These are phyloP conservation scores for Ceratobasidium sp. DNA, from an alignment of 1,284 basidiomycete species.

Conservation along the genomic window DNA sequence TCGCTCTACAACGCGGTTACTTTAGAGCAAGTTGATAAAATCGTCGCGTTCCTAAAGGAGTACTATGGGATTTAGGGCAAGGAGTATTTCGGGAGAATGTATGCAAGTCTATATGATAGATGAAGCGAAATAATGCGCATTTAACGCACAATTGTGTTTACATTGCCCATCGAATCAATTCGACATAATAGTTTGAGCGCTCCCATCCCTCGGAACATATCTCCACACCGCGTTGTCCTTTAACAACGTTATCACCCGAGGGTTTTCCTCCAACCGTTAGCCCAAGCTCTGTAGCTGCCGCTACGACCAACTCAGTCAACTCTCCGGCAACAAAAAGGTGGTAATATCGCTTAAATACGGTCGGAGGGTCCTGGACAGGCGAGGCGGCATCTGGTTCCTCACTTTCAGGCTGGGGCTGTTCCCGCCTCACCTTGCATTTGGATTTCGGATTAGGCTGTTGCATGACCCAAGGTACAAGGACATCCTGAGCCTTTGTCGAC, in stretches of 20 bases:
- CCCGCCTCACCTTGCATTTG: constrained; percentile 50
- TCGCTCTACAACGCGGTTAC: constrained; percentile 96
- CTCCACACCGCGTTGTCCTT: constrained; percentile 58
- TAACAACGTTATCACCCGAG: constrained; percentile 33
- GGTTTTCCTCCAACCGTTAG: constrained; percentile 57
- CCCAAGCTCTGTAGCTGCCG: constrained; percentile 68
- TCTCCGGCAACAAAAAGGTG: constrained; percentile 90
- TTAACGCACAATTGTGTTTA: constrained; percentile 42
- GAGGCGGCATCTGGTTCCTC: constrained; percentile 19
- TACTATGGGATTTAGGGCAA: constrained; percentile 27
- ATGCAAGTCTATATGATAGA: neutral
- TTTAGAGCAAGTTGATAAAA: constrained; percentile 71
- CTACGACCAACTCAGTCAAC: constrained; percentile 64
- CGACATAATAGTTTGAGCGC: constrained; percentile 81
- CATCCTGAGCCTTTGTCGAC: constrained; percentile 58
- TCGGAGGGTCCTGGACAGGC: constrained; percentile 44
- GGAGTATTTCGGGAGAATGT: neutral
- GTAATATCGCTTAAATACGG: constrained; percentile 85
- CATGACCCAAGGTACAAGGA: constrained; percentile 77
- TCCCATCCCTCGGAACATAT: constrained; percentile 85
- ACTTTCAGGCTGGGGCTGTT: neutral
- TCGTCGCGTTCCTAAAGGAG: constrained; percentile 41
- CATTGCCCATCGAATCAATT: constrained; percentile 66
- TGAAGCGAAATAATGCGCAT: neutral
- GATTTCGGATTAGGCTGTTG: constrained; percentile 46